Percentiles rank a stretch among this genome's conserved stretches.
Evolutionary conservation across 345 rosid genomes (phyloP).

Genomic region (Lumnitzera racemosa): DNA sequence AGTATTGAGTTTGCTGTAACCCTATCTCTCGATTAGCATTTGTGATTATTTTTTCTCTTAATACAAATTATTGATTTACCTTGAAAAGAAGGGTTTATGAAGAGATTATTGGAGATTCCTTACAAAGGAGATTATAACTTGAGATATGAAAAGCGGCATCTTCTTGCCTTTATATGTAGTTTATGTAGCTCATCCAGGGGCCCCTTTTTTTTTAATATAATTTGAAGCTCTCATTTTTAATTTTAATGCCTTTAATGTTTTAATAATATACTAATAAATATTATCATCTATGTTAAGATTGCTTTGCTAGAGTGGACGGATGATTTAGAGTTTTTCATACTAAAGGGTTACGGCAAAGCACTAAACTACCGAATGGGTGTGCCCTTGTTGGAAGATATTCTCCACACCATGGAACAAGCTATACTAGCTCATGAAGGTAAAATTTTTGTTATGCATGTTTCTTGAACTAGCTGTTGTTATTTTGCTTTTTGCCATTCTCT

Average conservation of each 20-base stretch:
- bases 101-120: too few relatives aligned
- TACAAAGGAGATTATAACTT: too few relatives aligned
- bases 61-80: too few relatives aligned
- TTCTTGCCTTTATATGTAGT: too few relatives aligned
- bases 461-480: too few relatives aligned
- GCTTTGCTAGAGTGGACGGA: slow-evolving; percentile 95
- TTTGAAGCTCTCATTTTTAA: neutral
- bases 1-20: too few relatives aligned
- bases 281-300: slow-evolving; percentile 33
- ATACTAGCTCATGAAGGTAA: slow-evolving; percentile 74
- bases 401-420: slow-evolving; percentile 86
- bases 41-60: too few relatives aligned
- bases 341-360: slow-evolving; percentile 85
- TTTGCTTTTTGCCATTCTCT: too few relatives aligned
- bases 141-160: neutral
- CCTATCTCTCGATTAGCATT: too few relatives aligned
- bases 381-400: slow-evolving; percentile 75
- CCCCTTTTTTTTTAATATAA: too few relatives aligned
- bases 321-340: slow-evolving; percentile 69
- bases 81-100: too few relatives aligned
- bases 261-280: slow-evolving; percentile 1
- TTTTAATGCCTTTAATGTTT: slow-evolving; percentile 10
- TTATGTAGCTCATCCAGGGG: too few relatives aligned
- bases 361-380: slow-evolving; percentile 86
- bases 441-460: neutral